phyloP scores from a whole-genome alignment of 306 rosid genomes.

The Vigna nakashimae region DNA sequence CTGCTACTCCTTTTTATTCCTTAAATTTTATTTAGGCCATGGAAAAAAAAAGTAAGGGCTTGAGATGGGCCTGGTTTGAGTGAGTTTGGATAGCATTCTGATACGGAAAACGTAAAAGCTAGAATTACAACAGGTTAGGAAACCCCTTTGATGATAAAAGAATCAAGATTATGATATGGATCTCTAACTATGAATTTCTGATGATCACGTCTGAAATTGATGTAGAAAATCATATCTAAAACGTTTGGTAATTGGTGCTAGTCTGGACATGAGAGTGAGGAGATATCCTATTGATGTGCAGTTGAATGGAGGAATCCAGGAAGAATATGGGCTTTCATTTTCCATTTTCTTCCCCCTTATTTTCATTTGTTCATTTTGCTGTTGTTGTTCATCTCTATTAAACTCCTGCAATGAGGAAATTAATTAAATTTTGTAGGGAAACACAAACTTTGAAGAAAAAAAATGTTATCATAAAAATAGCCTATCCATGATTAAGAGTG shows the following conservation, averaged over 20 bases:
- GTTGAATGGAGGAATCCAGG: neutral
- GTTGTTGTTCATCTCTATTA: neutral
- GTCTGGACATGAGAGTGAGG: too few relatives aligned
- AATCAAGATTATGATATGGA: too few relatives aligned
- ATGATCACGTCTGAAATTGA: too few relatives aligned
- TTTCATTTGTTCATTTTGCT: neutral
- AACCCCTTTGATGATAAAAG: too few relatives aligned
- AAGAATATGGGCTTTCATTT: neutral
- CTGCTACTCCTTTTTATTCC: neutral
- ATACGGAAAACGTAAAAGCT: too few relatives aligned
- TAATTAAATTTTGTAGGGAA: slow-evolving; percentile 12
- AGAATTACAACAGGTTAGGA: too few relatives aligned
- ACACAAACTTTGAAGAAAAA: slow-evolving; percentile 37
- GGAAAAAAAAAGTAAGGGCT: neutral
- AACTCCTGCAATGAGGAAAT: neutral
- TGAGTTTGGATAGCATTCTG: too few relatives aligned
- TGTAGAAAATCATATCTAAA: too few relatives aligned
- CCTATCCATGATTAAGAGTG: slow-evolving; percentile 48
- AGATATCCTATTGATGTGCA: too few relatives aligned
- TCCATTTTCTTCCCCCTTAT: neutral
- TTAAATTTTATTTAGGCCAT: neutral
- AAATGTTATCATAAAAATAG: slow-evolving; percentile 43
- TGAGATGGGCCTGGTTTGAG: neutral
- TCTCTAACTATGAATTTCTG: too few relatives aligned
- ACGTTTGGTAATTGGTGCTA: too few relatives aligned